Evolutionary conservation across 108 stramenopile species (phyloP).

Genomic region (Nitzschia putrida): DNA sequence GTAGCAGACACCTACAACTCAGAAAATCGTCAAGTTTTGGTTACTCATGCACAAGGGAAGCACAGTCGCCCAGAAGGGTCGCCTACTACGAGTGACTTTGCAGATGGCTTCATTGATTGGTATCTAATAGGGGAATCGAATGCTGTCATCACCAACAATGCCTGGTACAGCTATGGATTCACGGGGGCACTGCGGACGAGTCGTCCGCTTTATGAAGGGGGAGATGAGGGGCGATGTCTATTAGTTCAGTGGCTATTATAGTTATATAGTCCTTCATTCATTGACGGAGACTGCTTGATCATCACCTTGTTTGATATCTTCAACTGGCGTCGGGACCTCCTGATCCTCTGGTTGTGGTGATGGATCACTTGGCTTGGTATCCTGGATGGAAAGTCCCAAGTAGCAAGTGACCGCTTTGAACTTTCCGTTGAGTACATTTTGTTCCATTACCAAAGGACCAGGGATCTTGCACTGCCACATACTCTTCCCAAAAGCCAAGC

Average conservation of each 20-base stretch:
- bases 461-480: slow-evolving; percentile 47
- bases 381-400: slow-evolving; percentile 29
- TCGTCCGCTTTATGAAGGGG: slow-evolving; percentile 26
- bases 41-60: slow-evolving; percentile 18
- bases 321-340: too few relatives aligned
- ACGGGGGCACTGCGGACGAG: slow-evolving; percentile 21
- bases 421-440: slow-evolving; percentile 77
- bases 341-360: too few relatives aligned
- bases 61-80: slow-evolving; percentile 13
- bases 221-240: too few relatives aligned
- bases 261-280: too few relatives aligned
- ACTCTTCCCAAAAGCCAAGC: slow-evolving; percentile 47
- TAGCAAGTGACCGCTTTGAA: slow-evolving; percentile 81
- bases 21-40: slow-evolving; percentile 2
- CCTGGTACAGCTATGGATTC: slow-evolving; percentile 7
- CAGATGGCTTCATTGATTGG: slow-evolving; percentile 33
- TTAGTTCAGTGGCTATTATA: too few relatives aligned
- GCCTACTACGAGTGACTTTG: slow-evolving; percentile 29
- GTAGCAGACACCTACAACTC: background rate
- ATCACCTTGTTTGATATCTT: too few relatives aligned
- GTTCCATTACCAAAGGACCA: slow-evolving; percentile 68
- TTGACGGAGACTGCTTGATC: too few relatives aligned
- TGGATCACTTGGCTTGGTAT: too few relatives aligned
- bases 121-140: slow-evolving; percentile 38
- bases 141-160: slow-evolving; percentile 21